These are phyloP conservation scores for Nakaseomyces bracarensis DNA, from an alignment of 1,139 yeast species.

Conservation along the genomic window DNA sequence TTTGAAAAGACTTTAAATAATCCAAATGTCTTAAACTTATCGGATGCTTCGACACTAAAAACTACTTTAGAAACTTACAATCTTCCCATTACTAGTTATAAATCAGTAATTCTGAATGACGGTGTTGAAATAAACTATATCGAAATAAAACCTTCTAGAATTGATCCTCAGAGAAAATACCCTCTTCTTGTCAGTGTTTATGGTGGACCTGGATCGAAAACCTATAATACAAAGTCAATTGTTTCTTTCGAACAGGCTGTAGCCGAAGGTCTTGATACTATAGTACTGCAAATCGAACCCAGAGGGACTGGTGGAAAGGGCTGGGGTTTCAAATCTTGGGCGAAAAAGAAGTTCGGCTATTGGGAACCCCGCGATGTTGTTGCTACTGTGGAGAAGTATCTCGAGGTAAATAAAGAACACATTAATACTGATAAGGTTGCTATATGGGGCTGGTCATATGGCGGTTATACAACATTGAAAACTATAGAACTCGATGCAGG, in stretches of 20 bases:
- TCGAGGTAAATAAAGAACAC: conserved; percentile 41
- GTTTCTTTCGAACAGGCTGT: conserved; percentile 64
- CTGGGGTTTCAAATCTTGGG: conserved; percentile 64
- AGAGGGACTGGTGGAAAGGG: conserved; percentile 92
- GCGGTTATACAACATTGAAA: conserved; percentile 73
- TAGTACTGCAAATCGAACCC: conserved; percentile 82
- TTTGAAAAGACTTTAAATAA: conserved; percentile 11
- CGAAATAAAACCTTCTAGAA: conserved; percentile 68
- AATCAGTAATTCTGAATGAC: conserved; percentile 41
- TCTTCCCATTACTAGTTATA: conserved; percentile 49
- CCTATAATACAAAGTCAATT: conserved; percentile 45
- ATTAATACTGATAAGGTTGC: conserved; percentile 64
- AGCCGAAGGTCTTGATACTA: conserved; percentile 59
- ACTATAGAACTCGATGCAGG: conserved; percentile 68
- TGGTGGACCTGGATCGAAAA: conserved; percentile 93
- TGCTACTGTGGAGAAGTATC: conserved; percentile 54
- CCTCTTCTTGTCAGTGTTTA: conserved; percentile 79
- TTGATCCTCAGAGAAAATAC: conserved; percentile 51
- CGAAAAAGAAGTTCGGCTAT: conserved; percentile 62
- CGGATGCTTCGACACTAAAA: conserved; percentile 31
- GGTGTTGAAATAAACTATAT: conserved; percentile 51
- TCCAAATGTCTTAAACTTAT: conserved; percentile 15
- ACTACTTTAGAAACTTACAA: conserved; percentile 34
- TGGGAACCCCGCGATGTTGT: conserved; percentile 85
- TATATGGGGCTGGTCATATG: conserved; percentile 95